Evolutionary conservation across 2,329 filamentous ascomycete genomes (phyloP).

Genomic region (Pseudocercospora macadamiae): DNA sequence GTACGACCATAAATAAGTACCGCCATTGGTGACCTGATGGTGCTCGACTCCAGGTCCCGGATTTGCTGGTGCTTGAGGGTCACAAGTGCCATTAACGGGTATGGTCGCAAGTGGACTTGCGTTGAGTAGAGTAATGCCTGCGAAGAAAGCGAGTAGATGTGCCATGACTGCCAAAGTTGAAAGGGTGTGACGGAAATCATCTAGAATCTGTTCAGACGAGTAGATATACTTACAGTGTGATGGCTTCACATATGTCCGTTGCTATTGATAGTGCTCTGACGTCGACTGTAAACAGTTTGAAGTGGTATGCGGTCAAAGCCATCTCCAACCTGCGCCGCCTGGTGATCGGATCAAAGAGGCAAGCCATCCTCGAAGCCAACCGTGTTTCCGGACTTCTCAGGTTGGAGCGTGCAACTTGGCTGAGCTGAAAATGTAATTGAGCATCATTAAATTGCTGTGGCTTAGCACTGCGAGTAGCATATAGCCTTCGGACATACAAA

Average conservation of each 20-base stretch:
- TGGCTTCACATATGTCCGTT: neutral
- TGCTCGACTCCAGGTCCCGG: neutral
- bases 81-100: neutral
- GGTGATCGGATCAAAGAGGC: too few relatives aligned
- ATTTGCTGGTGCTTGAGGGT: neutral
- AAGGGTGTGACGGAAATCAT: neutral
- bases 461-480: too few relatives aligned
- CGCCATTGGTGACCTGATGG: neutral
- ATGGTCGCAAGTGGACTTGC: neutral
- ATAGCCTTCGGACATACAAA: too few relatives aligned
- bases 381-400: too few relatives aligned
- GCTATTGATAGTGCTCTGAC: neutral
- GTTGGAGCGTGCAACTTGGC: too few relatives aligned
- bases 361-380: too few relatives aligned
- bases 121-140: neutral
- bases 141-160: neutral
- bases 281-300: neutral
- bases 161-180: neutral
- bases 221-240: neutral
- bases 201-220: neutral
- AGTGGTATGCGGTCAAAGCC: neutral
- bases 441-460: too few relatives aligned
- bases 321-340: neutral
- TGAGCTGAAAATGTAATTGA: too few relatives aligned
- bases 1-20: slow-evolving; percentile 12